phyloP scores from a whole-genome alignment of 2,329 filamentous ascomycete species.

The Alternaria gansuensis region DNA sequence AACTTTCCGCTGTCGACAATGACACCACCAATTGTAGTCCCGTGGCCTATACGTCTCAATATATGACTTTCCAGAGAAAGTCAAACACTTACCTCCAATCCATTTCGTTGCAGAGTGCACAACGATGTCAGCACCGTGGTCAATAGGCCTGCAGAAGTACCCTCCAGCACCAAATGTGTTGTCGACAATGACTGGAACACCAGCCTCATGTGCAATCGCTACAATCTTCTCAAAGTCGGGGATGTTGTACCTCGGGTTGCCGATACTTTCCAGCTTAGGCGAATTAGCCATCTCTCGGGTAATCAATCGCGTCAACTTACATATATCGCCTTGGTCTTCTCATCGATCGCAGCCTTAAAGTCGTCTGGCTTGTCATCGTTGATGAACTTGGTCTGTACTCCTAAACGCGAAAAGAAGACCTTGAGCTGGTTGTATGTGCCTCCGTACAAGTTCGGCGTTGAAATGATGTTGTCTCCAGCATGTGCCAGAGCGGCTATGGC shows the following conservation, averaged over 20 bases:
- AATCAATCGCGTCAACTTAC: constrained; percentile 52
- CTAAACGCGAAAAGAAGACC: constrained; percentile 84
- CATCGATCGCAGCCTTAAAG: constrained; percentile 84
- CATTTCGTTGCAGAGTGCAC: constrained; percentile 96
- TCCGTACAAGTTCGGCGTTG: constrained; percentile 86
- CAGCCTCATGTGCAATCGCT: constrained; percentile 75
- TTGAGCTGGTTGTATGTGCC: constrained; percentile 99
- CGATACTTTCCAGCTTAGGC: constrained; percentile 75
- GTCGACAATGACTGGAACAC: constrained; percentile 70
- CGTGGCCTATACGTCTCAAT: constrained; percentile 62
- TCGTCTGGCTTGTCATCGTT: constrained; percentile 80
- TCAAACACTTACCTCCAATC: constrained; percentile 74
- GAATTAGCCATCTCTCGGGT: neutral
- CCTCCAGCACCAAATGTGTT: constrained; percentile 96
- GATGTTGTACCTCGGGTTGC: constrained; percentile 92
- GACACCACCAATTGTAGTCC: constrained; percentile 87
- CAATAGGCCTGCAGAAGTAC: constrained; percentile 85
- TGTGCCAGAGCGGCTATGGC: constrained; percentile 83
- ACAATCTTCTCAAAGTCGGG: constrained; percentile 89
- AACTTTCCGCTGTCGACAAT: constrained; percentile 91
- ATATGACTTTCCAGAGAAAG: neutral
- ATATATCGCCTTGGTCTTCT: constrained; percentile 91
- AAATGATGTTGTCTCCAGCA: constrained; percentile 90
- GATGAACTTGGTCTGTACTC: constrained; percentile 88
- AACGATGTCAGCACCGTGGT: constrained; percentile 91